Evolutionary conservation across 768 basidiomycete genomes (phyloP), one percentile per base, ranked within the genome.

Genomic region (Zangia roseola): DNA sequence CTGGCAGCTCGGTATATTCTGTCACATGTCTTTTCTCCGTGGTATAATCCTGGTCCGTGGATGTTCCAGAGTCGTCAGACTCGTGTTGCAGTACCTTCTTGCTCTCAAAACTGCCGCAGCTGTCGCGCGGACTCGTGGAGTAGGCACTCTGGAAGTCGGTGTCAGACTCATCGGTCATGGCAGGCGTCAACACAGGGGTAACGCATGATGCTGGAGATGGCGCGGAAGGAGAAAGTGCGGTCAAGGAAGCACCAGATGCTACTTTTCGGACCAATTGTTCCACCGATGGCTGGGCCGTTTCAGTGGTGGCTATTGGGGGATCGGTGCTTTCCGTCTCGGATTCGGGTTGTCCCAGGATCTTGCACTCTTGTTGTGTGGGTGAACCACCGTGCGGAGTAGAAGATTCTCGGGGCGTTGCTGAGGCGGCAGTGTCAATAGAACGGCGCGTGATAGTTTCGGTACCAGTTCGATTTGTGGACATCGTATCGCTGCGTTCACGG

Each of bases 141-240:
- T 87, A 90, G 28, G 90, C 90, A 54, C 89, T 91, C 69, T 91
- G 88, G 65, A 91, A 92, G 59, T 92, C 90, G 23, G 85, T 86
- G 58, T 90, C 88, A 19, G 87, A 88, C 56, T 88, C 88, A 50
- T 89, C 87, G 8, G 85, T 63, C 31, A 69, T 60, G 20, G 63
- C 54, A 2, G 64, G 60, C 0, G 71, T 64, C 50, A 71, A 56
- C 23, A 68, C 63, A 34, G 71, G 72, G 10, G 70, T 74, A 49
- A 64, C 65, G 6, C n/a, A n/a, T n/a, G 73, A 68, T 13, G 54
- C 55, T 6, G 69, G 63, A 19, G 56, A 53, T 20, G 47, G 45
- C 30, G 53, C 52, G 8, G 50, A 53, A 12, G 67, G 59, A 17
- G 62, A 54, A 24, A 62, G 58, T 5, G 65, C 62, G 19, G 57